Conservation (phyloP, 1,284 basidiomycete genomes). For the Tranzscheliella williamsii region DNA sequence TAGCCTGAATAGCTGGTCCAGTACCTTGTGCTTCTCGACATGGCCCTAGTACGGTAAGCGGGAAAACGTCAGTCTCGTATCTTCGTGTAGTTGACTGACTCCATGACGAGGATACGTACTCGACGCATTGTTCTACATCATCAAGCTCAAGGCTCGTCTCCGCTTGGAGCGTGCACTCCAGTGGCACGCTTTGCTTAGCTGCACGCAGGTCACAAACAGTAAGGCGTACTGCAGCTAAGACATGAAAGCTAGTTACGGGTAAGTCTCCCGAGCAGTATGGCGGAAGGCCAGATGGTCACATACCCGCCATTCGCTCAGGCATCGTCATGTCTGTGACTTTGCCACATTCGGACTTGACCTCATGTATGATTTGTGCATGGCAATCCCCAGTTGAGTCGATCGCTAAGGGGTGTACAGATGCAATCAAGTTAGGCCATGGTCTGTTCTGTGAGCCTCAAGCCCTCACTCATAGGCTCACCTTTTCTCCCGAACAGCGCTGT, state of each 20-base stretch:
- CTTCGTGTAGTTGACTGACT: no score
- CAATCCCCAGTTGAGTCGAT: constrained; percentile 10
- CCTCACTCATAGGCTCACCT: no score
- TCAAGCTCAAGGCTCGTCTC: no score
- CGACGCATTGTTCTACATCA: no score
- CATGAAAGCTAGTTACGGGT: no score
- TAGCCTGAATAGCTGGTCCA: constrained; percentile 43
- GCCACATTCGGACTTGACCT: constrained; percentile 17
- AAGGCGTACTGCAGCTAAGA: not conserved
- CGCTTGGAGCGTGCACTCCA: constrained; percentile 5
- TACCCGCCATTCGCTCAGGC: not conserved
- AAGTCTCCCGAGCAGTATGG: no score
- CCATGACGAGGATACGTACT: no score
- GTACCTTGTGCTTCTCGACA: constrained; percentile 22
- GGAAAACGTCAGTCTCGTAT: no score
- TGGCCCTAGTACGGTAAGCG: constrained; percentile 16
- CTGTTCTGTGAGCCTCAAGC: no score
- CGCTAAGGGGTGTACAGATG: no score
- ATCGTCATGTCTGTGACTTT: not conserved
- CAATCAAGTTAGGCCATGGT: no score
- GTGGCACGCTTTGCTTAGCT: constrained; percentile 18
- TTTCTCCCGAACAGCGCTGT: no score
- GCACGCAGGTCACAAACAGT: constrained; percentile 23
- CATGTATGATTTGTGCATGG: constrained; percentile 5
- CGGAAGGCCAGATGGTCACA: not conserved